Evolutionary conservation across 257 asterid species (phyloP).

Genomic region (Thymus mandschuricus): DNA sequence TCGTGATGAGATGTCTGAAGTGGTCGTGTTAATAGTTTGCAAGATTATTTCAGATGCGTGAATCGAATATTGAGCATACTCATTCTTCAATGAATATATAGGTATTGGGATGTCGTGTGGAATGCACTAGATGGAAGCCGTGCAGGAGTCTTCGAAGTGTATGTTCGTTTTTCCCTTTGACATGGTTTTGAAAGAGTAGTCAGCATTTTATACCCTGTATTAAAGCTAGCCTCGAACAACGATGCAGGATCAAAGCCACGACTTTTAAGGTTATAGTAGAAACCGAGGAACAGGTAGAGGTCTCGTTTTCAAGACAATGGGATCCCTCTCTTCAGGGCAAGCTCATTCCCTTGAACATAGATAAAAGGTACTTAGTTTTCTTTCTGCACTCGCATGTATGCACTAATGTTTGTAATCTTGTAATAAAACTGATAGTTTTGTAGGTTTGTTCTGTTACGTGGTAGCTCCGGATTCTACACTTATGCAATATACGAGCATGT

Average conservation of each 20-base stretch:
- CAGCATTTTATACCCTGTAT: background rate
- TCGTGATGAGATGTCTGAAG: background rate
- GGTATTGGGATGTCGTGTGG: slow-evolving; percentile 74
- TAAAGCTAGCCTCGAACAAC: background rate
- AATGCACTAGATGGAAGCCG: slow-evolving; percentile 55
- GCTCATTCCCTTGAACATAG: slow-evolving; percentile 71
- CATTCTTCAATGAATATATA: slow-evolving; percentile 27
- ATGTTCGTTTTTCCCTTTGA: slow-evolving; percentile 18
- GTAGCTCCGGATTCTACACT: slow-evolving; percentile 85
- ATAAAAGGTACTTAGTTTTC: slow-evolving; percentile 57
- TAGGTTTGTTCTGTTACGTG: slow-evolving; percentile 83
- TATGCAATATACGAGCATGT: slow-evolving; percentile 87
- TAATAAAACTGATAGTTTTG: slow-evolving; percentile 25
- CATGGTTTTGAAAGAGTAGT: background rate
- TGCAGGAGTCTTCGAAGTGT: slow-evolving; percentile 60
- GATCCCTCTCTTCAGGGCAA: slow-evolving; percentile 61
- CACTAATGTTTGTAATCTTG: background rate
- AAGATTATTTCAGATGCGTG: slow-evolving; percentile 18
- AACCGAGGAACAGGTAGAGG: slow-evolving; percentile 70
- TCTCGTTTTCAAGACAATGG: slow-evolving; percentile 82
- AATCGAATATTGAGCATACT: background rate
- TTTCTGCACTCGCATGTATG: background rate
- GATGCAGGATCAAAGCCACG: slow-evolving; percentile 69
- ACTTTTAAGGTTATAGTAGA: slow-evolving; percentile 57
- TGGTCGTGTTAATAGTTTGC: background rate